Evolutionary conservation across 768 basidiomycete genomes (phyloP).

Genomic region (Amanita jacksonii): DNA sequence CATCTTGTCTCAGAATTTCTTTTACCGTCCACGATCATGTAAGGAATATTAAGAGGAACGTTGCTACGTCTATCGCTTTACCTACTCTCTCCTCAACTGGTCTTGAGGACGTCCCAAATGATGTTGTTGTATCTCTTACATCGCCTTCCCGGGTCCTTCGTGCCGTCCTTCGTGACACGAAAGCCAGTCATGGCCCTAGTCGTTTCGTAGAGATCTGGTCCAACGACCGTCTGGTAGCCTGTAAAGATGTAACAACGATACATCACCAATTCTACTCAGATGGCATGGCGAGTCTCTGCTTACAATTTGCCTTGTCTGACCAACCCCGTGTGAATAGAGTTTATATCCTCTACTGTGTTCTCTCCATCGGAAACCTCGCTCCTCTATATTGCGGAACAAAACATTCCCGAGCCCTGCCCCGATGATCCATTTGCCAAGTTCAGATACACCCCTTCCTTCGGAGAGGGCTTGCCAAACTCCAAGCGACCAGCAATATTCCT

Average conservation of each 20-base stretch:
- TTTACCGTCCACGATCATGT: slow-evolving; percentile 42
- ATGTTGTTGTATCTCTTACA: slow-evolving; percentile 34
- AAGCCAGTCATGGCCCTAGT: slow-evolving; percentile 26
- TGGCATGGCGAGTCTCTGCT: too few species aligned
- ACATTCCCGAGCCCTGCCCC: slow-evolving; percentile 19
- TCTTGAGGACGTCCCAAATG: slow-evolving; percentile 28
- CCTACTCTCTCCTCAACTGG: slow-evolving; percentile 14
- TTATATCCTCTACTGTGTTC: slow-evolving; percentile 42
- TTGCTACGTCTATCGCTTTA: slow-evolving; percentile 26
- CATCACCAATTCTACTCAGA: slow-evolving; percentile 58
- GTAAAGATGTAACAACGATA: slow-evolving; percentile 44
- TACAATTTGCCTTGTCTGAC: too few species aligned
- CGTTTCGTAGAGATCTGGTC: slow-evolving; percentile 56
- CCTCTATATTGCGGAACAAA: slow-evolving; percentile 54
- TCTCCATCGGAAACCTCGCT: slow-evolving; percentile 41
- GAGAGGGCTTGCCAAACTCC: slow-evolving; percentile 49
- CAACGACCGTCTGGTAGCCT: slow-evolving; percentile 30
- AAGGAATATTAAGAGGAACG: slow-evolving; percentile 36
- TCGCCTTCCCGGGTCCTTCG: slow-evolving; percentile 18
- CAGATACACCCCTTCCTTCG: slow-evolving; percentile 48
- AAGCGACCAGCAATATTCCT: slow-evolving; percentile 46
- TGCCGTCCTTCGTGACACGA: slow-evolving; percentile 35
- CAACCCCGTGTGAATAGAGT: slow-evolving; percentile 27
- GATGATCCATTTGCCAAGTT: slow-evolving; percentile 35
- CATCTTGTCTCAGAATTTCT: slow-evolving; percentile 31